Percentiles rank a stretch among this genome's conserved stretches.
Conservation (phyloP, 2,329 filamentous ascomycete species). For the Pseudogymnoascus destructans region DNA sequence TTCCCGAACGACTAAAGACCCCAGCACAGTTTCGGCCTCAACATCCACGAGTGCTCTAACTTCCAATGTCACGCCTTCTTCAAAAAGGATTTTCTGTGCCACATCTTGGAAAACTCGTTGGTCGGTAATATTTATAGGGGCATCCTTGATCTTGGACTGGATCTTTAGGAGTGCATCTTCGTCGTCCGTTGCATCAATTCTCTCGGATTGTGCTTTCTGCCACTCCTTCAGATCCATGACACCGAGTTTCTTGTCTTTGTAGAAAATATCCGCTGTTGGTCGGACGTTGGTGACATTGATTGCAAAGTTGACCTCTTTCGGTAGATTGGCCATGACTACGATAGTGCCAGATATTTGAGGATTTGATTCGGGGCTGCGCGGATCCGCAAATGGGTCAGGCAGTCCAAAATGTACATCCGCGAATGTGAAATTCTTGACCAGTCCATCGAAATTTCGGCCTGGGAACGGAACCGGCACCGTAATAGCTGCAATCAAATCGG, state of each 20-base stretch:
- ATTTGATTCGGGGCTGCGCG: slow-evolving; percentile 55
- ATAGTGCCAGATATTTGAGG: slow-evolving; percentile 77
- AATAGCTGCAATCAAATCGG: slow-evolving; percentile 65
- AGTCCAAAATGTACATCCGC: slow-evolving; percentile 75
- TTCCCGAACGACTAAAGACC: slow-evolving; percentile 64
- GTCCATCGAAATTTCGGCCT: slow-evolving; percentile 63
- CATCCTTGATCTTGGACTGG: slow-evolving; percentile 61
- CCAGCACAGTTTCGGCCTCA: slow-evolving; percentile 67
- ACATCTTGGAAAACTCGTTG: slow-evolving; percentile 66
- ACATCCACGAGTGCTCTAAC: slow-evolving; percentile 75
- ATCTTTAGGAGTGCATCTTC: slow-evolving; percentile 56
- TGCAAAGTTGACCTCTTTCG: slow-evolving; percentile 75
- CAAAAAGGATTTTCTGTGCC: slow-evolving; percentile 65
- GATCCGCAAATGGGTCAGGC: slow-evolving; percentile 67
- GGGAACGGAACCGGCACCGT: slow-evolving; percentile 77
- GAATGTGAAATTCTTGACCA: slow-evolving; percentile 80
- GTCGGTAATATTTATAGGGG: slow-evolving; percentile 72
- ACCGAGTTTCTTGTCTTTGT: slow-evolving; percentile 65
- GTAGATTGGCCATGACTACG: slow-evolving; percentile 63
- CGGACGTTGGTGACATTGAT: slow-evolving; percentile 65
- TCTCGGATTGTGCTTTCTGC: slow-evolving; percentile 74
- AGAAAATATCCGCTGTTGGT: slow-evolving; percentile 69
- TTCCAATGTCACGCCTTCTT: slow-evolving; percentile 51
- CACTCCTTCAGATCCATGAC: slow-evolving; percentile 67
- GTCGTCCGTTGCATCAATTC: slow-evolving; percentile 42